phyloP scores from a whole-genome alignment of 306 rosid species.

The Rosa lucieae region DNA sequence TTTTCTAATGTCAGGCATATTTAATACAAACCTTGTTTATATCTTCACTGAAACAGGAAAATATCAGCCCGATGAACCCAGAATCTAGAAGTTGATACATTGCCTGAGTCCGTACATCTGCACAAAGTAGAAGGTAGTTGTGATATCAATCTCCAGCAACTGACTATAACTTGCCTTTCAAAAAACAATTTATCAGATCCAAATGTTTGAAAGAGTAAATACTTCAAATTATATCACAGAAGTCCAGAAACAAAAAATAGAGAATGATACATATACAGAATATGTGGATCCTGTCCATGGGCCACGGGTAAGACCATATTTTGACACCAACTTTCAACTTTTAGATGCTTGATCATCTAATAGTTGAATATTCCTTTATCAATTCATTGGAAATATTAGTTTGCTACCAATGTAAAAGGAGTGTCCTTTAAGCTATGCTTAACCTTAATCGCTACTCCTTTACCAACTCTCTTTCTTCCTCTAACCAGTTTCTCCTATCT shows the following conservation, averaged over 20 bases:
- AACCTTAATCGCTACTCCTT: conserved; percentile 1
- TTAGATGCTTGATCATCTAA: not conserved
- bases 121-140: conserved; percentile 24
- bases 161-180: conserved; percentile 6
- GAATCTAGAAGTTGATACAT: conserved; percentile 98
- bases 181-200: not conserved
- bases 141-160: conserved; percentile 8
- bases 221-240: not conserved
- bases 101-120: conserved; percentile 92
- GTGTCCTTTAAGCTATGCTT: not conserved
- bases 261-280: not conserved
- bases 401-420: not conserved
- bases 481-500: not conserved
- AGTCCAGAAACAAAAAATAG: not conserved
- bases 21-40: conserved; percentile 64
- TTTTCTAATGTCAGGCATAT: conserved; percentile 23
- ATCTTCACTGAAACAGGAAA: conserved; percentile 95
- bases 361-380: not conserved
- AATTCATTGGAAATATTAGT: not conserved
- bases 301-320: not conserved
- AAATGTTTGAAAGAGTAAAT: not conserved
- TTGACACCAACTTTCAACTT: conserved; percentile 1
- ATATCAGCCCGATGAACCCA: conserved; percentile 93
- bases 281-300: not conserved
- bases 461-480: conserved; percentile 2